Percentiles rank a stretch among this genome's conserved stretches.
Evolutionary conservation across 495 filamentous ascomycete genomes (phyloP).

Genomic region (Corynascus novoguineensis): DNA sequence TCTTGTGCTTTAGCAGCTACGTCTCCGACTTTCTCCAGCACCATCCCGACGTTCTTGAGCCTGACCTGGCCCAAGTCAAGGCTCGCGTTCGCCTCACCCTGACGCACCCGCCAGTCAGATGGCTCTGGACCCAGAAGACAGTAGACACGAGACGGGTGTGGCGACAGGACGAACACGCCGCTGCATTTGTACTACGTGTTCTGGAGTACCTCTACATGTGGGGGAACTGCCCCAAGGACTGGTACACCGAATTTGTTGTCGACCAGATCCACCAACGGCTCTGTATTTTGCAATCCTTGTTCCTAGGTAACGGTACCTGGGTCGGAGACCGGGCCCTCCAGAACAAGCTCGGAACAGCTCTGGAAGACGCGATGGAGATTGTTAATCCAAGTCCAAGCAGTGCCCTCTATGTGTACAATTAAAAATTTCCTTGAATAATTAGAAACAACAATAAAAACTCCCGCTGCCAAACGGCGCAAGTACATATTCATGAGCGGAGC

Average conservation of each 20-base stretch:
- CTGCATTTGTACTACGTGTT: not conserved
- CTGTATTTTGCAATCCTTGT: not conserved
- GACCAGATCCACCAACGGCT: not conserved
- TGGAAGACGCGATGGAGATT: not conserved
- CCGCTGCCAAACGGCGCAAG: no score
- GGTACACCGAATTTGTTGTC: not conserved
- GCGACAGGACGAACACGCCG: slow-evolving; percentile 6
- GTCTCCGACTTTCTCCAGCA: not conserved
- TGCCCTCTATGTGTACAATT: not conserved
- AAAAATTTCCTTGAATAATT: no score
- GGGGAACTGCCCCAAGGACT: not conserved
- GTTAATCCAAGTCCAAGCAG: not conserved
- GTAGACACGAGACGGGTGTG: not conserved
- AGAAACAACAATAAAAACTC: no score
- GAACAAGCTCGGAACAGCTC: not conserved
- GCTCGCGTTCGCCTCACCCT: not conserved
- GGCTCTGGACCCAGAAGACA: not conserved
- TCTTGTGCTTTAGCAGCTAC: slow-evolving; percentile 7
- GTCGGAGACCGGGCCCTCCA: not conserved
- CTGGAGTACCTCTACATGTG: not conserved
- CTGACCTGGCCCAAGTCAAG: not conserved
- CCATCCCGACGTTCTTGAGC: not conserved
- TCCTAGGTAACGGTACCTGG: not conserved
- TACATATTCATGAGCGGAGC: no score
- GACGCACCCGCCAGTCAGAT: not conserved